Conservation (phyloP, 495 filamentous ascomycete species). For the Podospora pseudopauciseta region DNA sequence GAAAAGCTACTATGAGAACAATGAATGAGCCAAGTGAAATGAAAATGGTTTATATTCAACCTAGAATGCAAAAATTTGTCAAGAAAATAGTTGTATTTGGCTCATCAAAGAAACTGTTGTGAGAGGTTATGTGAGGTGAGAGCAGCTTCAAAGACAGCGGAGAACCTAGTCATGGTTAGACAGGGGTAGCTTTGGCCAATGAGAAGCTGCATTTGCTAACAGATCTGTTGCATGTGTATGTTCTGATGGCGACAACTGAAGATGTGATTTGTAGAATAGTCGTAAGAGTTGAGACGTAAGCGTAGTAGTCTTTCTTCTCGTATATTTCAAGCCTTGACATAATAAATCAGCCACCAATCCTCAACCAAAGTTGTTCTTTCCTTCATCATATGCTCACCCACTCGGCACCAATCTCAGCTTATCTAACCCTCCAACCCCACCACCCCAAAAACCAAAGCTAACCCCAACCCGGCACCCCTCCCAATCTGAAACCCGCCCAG, state of each 20-base stretch:
- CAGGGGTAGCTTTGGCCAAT: slow-evolving; percentile 10
- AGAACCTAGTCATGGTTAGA: not conserved
- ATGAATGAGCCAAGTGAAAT: not conserved
- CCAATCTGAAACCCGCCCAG: slow-evolving; percentile 17
- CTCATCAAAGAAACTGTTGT: not conserved
- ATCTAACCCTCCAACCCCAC: not conserved
- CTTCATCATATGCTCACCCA: not conserved
- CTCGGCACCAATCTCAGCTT: slow-evolving; percentile 6
- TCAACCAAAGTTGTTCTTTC: not conserved
- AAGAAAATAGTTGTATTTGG: not conserved
- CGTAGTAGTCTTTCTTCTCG: not conserved
- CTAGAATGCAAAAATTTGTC: not conserved
- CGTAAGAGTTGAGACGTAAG: not conserved
- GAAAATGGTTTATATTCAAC: not conserved
- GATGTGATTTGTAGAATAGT: not conserved
- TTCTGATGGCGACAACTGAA: not conserved
- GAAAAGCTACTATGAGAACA: not conserved
- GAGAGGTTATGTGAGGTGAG: not conserved
- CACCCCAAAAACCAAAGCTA: not conserved
- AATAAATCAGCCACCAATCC: not conserved
- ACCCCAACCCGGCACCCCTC: slow-evolving; percentile 8
- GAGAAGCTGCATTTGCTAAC: not conserved
- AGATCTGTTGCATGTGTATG: not conserved
- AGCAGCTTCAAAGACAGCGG: not conserved
- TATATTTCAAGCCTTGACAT: not conserved